Conservation (phyloP, 2,329 filamentous ascomycete species). For the Ascochyta viciae-villosae region DNA sequence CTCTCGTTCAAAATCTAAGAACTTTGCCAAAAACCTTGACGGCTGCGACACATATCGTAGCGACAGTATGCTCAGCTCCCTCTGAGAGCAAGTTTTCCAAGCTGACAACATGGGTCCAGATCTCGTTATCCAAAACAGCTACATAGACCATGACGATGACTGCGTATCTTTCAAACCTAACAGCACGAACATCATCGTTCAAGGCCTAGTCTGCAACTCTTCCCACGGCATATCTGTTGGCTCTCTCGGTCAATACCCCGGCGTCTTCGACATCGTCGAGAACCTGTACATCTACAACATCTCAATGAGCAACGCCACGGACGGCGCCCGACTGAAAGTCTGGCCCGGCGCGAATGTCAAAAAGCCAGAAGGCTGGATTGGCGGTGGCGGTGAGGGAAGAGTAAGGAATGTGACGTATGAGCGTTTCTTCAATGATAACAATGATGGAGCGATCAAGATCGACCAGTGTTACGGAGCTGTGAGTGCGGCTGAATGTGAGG, state of each 20-base stretch:
- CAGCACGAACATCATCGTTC: conserved; percentile 70
- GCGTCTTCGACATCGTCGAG: conserved; percentile 71
- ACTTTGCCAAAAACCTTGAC: conserved; percentile 70
- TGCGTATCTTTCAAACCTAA: conserved; percentile 80
- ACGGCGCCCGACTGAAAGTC: conserved; percentile 74
- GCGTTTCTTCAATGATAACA: too few relatives aligned
- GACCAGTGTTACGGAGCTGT: too few relatives aligned
- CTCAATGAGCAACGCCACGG: conserved; percentile 52
- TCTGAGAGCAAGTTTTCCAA: not conserved
- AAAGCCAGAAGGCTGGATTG: not conserved
- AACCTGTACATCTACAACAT: conserved; percentile 61
- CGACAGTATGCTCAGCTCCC: conserved; percentile 33
- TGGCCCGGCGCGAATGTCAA: conserved; percentile 63
- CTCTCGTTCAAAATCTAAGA: conserved; percentile 59
- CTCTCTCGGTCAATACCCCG: conserved; percentile 70
- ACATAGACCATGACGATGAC: conserved; percentile 70
- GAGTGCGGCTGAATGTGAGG: too few relatives aligned
- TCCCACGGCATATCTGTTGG: conserved; percentile 76
- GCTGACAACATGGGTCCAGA: conserved; percentile 27
- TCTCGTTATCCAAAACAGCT: conserved; percentile 71
- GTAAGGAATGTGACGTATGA: too few relatives aligned
- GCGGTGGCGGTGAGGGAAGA: too few relatives aligned
- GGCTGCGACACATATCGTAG: conserved; percentile 69
- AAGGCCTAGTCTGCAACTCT: conserved; percentile 71
- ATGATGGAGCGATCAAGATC: too few relatives aligned